Conservation (phyloP, 164 flowering plant genomes). For the Berberis vulgaris region DNA sequence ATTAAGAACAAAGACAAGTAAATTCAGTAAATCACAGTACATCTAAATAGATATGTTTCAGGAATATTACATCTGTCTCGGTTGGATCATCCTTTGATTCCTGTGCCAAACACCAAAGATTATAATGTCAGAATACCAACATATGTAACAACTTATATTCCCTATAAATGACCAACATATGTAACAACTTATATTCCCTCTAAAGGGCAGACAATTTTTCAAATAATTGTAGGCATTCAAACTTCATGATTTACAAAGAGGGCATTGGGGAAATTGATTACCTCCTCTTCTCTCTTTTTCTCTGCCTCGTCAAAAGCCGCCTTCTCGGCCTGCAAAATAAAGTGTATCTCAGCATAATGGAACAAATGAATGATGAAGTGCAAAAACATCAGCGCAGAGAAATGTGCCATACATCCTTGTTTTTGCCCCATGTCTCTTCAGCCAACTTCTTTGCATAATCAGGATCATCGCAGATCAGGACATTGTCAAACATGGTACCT, state of each 20-base stretch:
- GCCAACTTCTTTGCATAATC: slow-evolving; percentile 84
- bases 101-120: slow-evolving; percentile 22
- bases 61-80: slow-evolving; percentile 69
- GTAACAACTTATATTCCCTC: not conserved
- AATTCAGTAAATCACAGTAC: not conserved
- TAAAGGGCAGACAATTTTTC: not conserved
- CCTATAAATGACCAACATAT: not conserved
- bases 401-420: slow-evolving; percentile 52
- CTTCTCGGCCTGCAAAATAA: slow-evolving; percentile 68
- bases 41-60: not conserved
- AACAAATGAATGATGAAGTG: not conserved
- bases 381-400: not conserved
- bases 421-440: slow-evolving; percentile 90
- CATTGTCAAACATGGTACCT: slow-evolving; percentile 88
- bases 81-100: slow-evolving; percentile 64
- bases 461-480: slow-evolving; percentile 65
- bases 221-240: not conserved
- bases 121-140: not conserved
- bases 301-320: slow-evolving; percentile 88
- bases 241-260: not conserved
- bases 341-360: not conserved
- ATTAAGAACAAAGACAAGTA: not conserved
- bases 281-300: slow-evolving; percentile 88
- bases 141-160: not conserved
- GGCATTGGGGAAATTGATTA: slow-evolving; percentile 8